Conservation (phyloP, 208 protist genomes). For the Wallacemonas rigidus region DNA sequence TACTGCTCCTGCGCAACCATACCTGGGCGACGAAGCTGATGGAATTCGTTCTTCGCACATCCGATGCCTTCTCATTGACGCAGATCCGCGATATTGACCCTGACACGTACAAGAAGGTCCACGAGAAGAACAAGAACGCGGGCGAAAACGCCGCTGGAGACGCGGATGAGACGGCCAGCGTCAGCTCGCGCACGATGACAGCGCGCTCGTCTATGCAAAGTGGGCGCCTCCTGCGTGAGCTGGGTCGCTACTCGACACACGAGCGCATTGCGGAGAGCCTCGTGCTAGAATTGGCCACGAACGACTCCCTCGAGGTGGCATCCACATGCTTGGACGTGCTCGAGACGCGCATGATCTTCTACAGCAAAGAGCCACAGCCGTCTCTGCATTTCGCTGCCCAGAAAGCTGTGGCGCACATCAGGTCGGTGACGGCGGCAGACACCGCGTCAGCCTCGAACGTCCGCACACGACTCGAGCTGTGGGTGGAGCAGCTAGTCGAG, state of each 20-base stretch:
- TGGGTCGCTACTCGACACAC: constrained; percentile 85
- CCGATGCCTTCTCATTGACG: constrained; percentile 77
- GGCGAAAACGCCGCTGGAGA: constrained; percentile 25
- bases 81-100: constrained; percentile 88
- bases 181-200: constrained; percentile 34
- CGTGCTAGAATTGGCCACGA: constrained; percentile 59
- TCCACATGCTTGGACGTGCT: constrained; percentile 66
- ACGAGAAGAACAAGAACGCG: constrained; percentile 19
- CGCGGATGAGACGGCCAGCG: constrained; percentile 8
- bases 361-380: constrained; percentile 72
- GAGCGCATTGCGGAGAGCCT: constrained; percentile 75
- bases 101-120: constrained; percentile 39
- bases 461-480: constrained; percentile 35
- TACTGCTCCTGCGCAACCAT: constrained; percentile 48
- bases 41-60: constrained; percentile 58
- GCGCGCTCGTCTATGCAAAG: constrained; percentile 74
- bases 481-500: constrained; percentile 42
- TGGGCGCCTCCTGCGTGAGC: constrained; percentile 74
- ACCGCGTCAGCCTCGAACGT: constrained; percentile 1
- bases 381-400: constrained; percentile 54
- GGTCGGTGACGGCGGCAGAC: not conserved
- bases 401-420: constrained; percentile 24
- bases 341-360: constrained; percentile 86
- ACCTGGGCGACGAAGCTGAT: constrained; percentile 44
- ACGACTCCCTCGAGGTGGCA: constrained; percentile 28